Evolutionary conservation across 345 rosid genomes (phyloP), one percentile per base, ranked within the genome.

Genomic region (Arabidopsis arenosa): DNA sequence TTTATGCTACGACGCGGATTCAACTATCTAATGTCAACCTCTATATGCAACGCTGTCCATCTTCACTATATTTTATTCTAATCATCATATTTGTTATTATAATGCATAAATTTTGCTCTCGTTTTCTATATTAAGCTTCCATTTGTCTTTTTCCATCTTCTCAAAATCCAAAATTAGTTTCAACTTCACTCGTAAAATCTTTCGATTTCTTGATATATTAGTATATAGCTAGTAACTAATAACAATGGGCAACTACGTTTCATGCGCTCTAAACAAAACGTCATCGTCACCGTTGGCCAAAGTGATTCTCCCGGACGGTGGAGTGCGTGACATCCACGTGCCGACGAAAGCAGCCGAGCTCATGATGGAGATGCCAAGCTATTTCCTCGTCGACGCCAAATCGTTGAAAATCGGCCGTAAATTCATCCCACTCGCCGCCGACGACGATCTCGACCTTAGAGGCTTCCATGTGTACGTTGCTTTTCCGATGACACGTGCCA

Each of bases 321-420:
- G 81, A 54, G 65, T 91, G 33, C 78, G 73, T 79, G 87, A 83
- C 28, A 69, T 93, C 56, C 56, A 79, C 32, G 75, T 72, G 6
- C 89, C 88, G 7, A 75, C 79, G 48, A 91, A 84, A 53, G 98
- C 93, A 0, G 98, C 97, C 0, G 98, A 93, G 82, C 79, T 91
- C 57, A 93, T 93, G 97, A 68, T 93, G n/a, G 98, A 91, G 69
- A 83, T 78, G 5, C 93, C 98, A 0, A 88, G 79, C 67, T 81
- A 76, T 85, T 93, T 93, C 86, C 61, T 93, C 2, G 83, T 81
- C 0, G 85, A 91, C 70, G 78, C 93, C 2, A 83, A 72, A 37
- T 87, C 94, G 0, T 87, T 93, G 13, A 84, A 79, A 28, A 58
- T 83, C 7, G 93, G 91, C 18, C 60, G 85, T 57, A 80, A 89